These are phyloP conservation scores for Xylaria bambusicola DNA, from an alignment of 495 filamentous ascomycete genomes.

Conservation along the genomic window DNA sequence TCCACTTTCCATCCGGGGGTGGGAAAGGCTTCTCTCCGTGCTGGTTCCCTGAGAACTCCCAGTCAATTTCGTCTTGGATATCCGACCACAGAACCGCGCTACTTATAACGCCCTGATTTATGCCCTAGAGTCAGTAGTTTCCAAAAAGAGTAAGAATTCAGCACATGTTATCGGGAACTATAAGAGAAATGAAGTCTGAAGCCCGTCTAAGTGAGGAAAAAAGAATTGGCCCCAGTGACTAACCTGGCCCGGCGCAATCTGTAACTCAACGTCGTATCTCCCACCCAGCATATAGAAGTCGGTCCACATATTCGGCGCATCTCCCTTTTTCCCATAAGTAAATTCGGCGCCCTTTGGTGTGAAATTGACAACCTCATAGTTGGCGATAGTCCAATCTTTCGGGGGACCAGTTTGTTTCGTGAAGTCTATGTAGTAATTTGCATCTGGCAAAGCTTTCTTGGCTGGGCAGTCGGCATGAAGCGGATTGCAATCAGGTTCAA, in stretches of 20 bases:
- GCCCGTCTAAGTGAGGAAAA: no score
- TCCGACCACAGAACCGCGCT: slow-evolving; percentile 85
- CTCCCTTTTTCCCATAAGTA: slow-evolving; percentile 68
- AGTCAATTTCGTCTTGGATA: slow-evolving; percentile 92
- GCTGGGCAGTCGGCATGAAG: slow-evolving; percentile 27
- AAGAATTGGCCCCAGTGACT: no score
- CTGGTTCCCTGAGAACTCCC: slow-evolving; percentile 74
- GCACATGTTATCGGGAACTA: no score
- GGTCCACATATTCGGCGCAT: slow-evolving; percentile 73
- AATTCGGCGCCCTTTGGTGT: slow-evolving; percentile 66
- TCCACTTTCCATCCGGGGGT: slow-evolving; percentile 34
- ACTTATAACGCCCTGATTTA: slow-evolving; percentile 77
- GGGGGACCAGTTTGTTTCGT: slow-evolving; percentile 28
- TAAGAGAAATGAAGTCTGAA: no score
- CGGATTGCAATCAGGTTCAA: slow-evolving; percentile 34
- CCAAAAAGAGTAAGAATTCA: no score
- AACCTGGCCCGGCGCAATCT: slow-evolving; percentile 70
- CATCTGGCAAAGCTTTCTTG: slow-evolving; percentile 28
- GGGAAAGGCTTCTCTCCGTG: slow-evolving; percentile 45
- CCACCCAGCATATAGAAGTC: slow-evolving; percentile 81
- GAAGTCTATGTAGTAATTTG: slow-evolving; percentile 33
- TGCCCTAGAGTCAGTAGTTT: no score
- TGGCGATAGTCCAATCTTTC: slow-evolving; percentile 26
- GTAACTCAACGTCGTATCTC: slow-evolving; percentile 66
- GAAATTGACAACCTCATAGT: slow-evolving; percentile 44